Percentiles rank a stretch among this genome's conserved stretches.
Conservation (phyloP, 176 grass and related monocot genomes). For the barley (Hordeum vulgare) region MorexV3_pseudomolecules_assembly NC_058521.1:22849144-22849643, state of each 20-base stretch:
- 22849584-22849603: slow-evolving; percentile 73
- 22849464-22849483: not conserved
- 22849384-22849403: not conserved
- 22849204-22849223: slow-evolving; percentile 59
- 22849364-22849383: not conserved
- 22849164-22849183: not conserved
- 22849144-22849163: slow-evolving; percentile 2
- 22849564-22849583: slow-evolving; percentile 78
- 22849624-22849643: not conserved
- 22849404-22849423: not conserved
- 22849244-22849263: slow-evolving; percentile 88
- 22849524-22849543: slow-evolving; percentile 91
- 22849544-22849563: slow-evolving; percentile 50
- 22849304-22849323: not conserved
- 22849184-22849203: slow-evolving; percentile 86
- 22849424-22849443: not conserved
- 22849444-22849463: not conserved
- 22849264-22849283: slow-evolving; percentile 78
- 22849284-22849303: slow-evolving; percentile 4
- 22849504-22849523: slow-evolving; percentile 52
- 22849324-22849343: not conserved
- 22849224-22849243: slow-evolving; percentile 70
- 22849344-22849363: not conserved
- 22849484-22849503: slow-evolving; percentile 27
- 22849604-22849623: not conserved